Conservation (phyloP, 139 green algal species). For the Limnomonas spitsbergensis region DNA sequence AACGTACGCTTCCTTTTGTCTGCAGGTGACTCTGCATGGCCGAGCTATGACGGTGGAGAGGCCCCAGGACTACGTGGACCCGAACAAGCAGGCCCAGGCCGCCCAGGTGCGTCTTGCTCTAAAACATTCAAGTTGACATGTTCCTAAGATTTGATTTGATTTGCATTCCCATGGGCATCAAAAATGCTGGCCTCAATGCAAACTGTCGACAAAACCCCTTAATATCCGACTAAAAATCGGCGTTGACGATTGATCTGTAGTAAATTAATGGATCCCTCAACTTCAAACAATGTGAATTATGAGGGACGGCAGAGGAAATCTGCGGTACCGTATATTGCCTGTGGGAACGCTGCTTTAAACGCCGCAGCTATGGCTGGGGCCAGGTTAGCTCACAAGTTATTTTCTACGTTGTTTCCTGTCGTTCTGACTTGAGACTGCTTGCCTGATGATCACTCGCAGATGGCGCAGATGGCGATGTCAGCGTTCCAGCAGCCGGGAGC, state of each 20-base stretch:
- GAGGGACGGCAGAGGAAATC: background rate
- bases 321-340: background rate
- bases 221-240: background rate
- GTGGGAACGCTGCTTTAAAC: background rate
- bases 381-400: background rate
- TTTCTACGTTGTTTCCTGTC: too few relatives aligned
- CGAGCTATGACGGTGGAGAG: slow-evolving; percentile 73
- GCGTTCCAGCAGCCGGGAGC: background rate
- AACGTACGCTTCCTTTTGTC: too few relatives aligned
- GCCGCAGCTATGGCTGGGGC: background rate
- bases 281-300: background rate
- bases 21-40: slow-evolving; percentile 67
- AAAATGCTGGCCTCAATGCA: background rate
- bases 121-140: background rate
- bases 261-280: background rate
- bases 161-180: background rate
- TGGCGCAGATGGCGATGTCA: slow-evolving; percentile 1
- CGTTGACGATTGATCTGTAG: too few relatives aligned
- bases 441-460: background rate
- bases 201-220: background rate
- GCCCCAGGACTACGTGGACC: slow-evolving; percentile 83
- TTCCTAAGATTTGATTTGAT: background rate
- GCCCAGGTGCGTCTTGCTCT: background rate
- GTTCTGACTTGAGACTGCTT: too few relatives aligned
- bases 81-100: slow-evolving; percentile 32